Evolutionary conservation across 2,329 filamentous ascomycete genomes (phyloP), one percentile per base, ranked within the genome.

Genomic region (Calonectria hongkongensis): DNA sequence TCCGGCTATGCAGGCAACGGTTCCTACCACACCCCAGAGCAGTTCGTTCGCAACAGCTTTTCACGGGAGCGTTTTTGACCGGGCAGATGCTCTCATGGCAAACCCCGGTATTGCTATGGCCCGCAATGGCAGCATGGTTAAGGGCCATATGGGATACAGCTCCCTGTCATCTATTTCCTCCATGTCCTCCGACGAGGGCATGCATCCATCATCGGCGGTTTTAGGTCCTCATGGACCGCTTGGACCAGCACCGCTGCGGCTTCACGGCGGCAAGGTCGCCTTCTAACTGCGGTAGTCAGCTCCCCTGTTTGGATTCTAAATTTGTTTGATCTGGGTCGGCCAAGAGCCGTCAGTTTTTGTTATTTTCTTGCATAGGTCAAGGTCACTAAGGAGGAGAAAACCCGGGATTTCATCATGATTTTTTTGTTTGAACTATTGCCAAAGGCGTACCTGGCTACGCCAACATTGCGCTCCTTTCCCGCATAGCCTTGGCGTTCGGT

Each of bases 1-100:
- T 0, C 95, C 96, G 7, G 96, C 96, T 25, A 94, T 95, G 68
- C 95, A 98, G 84, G 95, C 96, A 1, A 98, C 95, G 0, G 93
- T 98, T 13, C 94, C 95, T 4, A 94, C 90, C 3, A 94, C 92
- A 0, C 91, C 92, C 12, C 88, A 91, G 79, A 90, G 86, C 72
- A 88, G 85, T 2, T 89, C 89, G 0, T 91, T 92, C 78, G 86
- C 87, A 9, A 84, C 85, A 18, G 87, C 88, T 1, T 91, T 92
- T 73, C 85, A 87, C 2, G 89, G 90, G 13, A 87, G 90, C 75
- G 88, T 92, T n/a, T 92, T 91, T 80, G 89, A 92, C 77, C 85
- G 90, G 21, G 90, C 90, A 0, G 90, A 91, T 67, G 86, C 89
- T 8, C 83, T 92, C 56, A 89, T 91, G 73, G 88, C 88, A 5